Evolutionary conservation across 2,329 filamentous ascomycete species (phyloP), one percentile per base, ranked within the genome.

Genomic region (Fusarium subglutinans): DNA sequence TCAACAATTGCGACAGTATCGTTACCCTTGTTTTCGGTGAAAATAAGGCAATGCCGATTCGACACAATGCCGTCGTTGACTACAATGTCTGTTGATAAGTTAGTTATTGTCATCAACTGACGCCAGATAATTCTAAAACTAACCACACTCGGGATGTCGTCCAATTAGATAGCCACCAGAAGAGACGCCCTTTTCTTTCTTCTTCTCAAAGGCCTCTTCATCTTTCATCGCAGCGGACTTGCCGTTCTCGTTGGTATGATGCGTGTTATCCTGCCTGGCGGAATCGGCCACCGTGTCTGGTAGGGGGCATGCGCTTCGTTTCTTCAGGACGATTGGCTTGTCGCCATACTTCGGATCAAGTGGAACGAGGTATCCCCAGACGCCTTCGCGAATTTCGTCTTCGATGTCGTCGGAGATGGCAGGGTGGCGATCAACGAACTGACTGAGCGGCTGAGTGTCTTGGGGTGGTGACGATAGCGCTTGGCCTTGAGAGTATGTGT

Each of bases 281-380:
- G 75, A 78, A 44, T 77, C 68, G 18, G 83, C 80, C 26, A 87
- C 80, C 1, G 84, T 81, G 14, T 87, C 84, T 15, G 91, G 86
- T 20, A 89, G 81, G 2, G 92, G 90, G 80, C 95, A 98, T 41
- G 89, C 87, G 67, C 87, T 89, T 63, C 95, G 89, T 78, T 90
- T 94, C 82, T 90, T 92, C 81, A 99, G 82, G 13, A 97, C 93
- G 28, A 90, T 79, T 51, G 83, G 97, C 83, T 81, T 93, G 84
- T 83, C 90, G 47, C 82, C 92, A 61, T 92, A 91, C 73, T 89
- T 90, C 59, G 89, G 88, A 79, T 96, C 92, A 30, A 98, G 85
- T 5, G 96, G 94, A 61, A 98, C 90, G 10, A 99, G 86, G 79
- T 98, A 99, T 18, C 97, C 97, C 96, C 96, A 99, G 3, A 98